phyloP scores from a whole-genome alignment of 441 rosid species.

The Sinapis alba region DNA sequence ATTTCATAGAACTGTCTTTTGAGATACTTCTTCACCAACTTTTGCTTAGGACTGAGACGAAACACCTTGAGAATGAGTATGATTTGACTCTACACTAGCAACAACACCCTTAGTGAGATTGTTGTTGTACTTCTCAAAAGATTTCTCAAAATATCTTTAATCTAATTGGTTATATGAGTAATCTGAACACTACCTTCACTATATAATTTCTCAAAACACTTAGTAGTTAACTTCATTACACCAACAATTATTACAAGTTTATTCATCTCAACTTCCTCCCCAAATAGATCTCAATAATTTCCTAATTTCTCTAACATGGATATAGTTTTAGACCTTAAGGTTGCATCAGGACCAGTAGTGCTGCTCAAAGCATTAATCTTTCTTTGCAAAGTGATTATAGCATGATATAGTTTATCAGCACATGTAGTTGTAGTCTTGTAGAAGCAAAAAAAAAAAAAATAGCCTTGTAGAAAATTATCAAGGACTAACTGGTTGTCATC shows the following conservation, averaged over 20 bases:
- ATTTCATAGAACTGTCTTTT: too few species aligned
- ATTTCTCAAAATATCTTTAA: not conserved
- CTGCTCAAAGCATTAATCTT: not conserved
- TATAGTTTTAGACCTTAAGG: not conserved
- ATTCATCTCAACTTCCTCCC: not conserved
- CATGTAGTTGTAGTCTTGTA: too few species aligned
- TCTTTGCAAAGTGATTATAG: not conserved
- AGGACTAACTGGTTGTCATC: not conserved
- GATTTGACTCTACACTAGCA: too few species aligned
- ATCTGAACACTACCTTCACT: not conserved
- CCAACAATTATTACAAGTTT: not conserved
- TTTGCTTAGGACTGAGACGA: too few species aligned
- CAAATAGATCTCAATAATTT: not conserved
- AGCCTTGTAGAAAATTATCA: not conserved
- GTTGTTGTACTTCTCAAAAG: not conserved
- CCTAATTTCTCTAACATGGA: not conserved
- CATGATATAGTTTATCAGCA: not conserved
- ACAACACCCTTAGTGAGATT: not conserved
- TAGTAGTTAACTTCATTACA: not conserved
- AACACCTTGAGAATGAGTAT: too few species aligned
- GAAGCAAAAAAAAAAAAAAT: not conserved
- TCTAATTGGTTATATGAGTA: not conserved
- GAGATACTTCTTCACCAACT: too few species aligned
- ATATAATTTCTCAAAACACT: not conserved
- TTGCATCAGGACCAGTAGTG: not conserved